Conservation (phyloP, 441 rosid species). For the Adansonia gregorii region DNA sequence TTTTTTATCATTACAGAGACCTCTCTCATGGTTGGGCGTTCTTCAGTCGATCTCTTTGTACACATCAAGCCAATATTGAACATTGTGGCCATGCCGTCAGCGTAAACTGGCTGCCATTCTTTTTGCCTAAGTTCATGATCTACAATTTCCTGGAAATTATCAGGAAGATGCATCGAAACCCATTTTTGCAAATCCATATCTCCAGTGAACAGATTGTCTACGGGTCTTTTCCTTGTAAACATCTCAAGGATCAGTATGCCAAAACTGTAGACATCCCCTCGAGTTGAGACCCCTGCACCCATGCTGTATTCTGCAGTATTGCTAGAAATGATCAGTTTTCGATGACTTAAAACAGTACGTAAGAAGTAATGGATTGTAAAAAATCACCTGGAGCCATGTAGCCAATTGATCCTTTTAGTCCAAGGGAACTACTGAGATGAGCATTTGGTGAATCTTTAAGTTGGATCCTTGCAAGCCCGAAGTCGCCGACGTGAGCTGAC, state of each 20-base stretch:
- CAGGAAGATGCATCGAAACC: constrained; percentile 18
- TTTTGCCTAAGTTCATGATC: constrained; percentile 22
- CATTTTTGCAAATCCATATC: constrained; percentile 13
- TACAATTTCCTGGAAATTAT: neutral
- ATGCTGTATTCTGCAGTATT: constrained; percentile 17
- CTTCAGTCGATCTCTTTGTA: constrained; percentile 19
- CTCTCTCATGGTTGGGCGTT: constrained; percentile 17
- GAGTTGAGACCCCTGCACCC: constrained; percentile 24
- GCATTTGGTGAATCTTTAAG: neutral
- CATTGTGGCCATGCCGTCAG: neutral
- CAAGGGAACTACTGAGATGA: constrained; percentile 21
- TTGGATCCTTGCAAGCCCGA: constrained; percentile 24
- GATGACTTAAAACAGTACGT: neutral
- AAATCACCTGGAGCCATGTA: constrained; percentile 28
- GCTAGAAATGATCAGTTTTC: neutral
- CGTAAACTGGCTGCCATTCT: neutral
- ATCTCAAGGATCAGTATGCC: constrained; percentile 26
- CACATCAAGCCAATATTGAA: constrained; percentile 26
- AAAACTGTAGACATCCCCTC: constrained; percentile 30
- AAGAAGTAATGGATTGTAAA: neutral
- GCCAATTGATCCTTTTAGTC: constrained; percentile 24
- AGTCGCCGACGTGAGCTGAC: constrained; percentile 20
- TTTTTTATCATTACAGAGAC: constrained; percentile 3
- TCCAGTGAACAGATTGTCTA: neutral
- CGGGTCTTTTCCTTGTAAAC: constrained; percentile 27